Conservation (phyloP, 2,329 filamentous ascomycete species). For the Corinectria fuckeliana region DNA sequence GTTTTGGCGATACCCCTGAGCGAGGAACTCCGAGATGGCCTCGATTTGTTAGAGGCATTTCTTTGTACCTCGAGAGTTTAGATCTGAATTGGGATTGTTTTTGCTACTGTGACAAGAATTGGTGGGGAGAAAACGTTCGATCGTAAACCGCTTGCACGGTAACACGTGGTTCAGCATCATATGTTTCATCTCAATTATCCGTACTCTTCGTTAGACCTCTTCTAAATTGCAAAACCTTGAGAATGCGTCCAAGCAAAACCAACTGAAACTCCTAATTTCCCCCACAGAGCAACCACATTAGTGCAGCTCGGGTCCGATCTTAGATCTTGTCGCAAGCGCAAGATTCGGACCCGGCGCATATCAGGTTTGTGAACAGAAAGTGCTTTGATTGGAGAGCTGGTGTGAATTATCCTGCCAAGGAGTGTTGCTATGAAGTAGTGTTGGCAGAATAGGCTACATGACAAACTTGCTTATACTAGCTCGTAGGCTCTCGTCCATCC, state of each 20-base stretch:
- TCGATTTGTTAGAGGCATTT: neutral
- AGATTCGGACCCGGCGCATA: neutral
- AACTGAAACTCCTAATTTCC: neutral
- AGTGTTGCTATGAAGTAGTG: neutral
- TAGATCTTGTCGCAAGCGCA: constrained; percentile 1
- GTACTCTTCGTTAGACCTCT: neutral
- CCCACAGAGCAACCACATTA: neutral
- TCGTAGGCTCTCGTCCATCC: neutral
- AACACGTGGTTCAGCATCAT: too few species aligned
- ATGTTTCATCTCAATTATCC: too few species aligned
- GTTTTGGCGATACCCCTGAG: constrained; percentile 15
- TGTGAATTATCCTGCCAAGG: neutral
- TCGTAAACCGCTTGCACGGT: too few species aligned
- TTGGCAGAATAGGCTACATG: neutral
- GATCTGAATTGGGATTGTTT: neutral
- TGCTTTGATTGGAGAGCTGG: neutral
- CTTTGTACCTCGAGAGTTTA: neutral
- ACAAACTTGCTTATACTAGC: constrained; percentile 17
- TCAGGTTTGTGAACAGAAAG: neutral
- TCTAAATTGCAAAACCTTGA: neutral
- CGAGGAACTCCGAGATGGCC: neutral
- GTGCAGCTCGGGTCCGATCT: neutral
- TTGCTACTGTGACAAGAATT: too few species aligned
- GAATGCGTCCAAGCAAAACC: neutral
- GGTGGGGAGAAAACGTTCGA: too few species aligned